Percentiles rank a stretch among this genome's conserved stretches.
Evolutionary conservation across 1,139 yeast species (phyloP).

Genomic region (Yamadazyma oceani): DNA sequence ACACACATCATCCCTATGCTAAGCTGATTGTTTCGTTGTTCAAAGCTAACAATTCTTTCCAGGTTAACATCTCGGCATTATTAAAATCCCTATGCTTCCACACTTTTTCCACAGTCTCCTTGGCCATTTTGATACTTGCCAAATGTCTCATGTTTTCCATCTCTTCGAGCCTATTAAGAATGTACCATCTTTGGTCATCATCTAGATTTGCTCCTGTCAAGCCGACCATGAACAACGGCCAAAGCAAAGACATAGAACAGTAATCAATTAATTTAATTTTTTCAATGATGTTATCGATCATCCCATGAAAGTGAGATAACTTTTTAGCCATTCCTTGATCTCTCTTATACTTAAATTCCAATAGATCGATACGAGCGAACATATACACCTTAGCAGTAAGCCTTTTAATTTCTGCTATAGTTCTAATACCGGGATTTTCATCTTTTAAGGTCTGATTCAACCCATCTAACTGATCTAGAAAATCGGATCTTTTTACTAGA

Average conservation of each 20-base stretch:
- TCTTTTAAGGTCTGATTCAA: slow-evolving; percentile 8
- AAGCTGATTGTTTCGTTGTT: slow-evolving; percentile 35
- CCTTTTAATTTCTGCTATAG: slow-evolving; percentile 36
- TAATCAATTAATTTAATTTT: slow-evolving; percentile 12
- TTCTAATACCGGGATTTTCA: slow-evolving; percentile 10
- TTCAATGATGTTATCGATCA: slow-evolving; percentile 7
- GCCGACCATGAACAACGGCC: slow-evolving; percentile 40
- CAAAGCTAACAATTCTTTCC: slow-evolving; percentile 36
- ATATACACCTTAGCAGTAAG: slow-evolving; percentile 32
- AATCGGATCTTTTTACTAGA: slow-evolving; percentile 6
- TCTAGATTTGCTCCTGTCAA: slow-evolving; percentile 24
- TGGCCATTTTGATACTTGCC: slow-evolving; percentile 34
- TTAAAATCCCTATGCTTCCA: slow-evolving; percentile 40
- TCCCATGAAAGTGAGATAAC: slow-evolving; percentile 1
- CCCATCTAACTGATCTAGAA: slow-evolving; percentile 9
- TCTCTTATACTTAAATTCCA: slow-evolving; percentile 7
- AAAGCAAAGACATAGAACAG: slow-evolving; percentile 32
- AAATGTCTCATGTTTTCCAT: slow-evolving; percentile 34
- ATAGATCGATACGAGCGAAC: slow-evolving; percentile 30
- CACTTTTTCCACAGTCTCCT: slow-evolving; percentile 28
- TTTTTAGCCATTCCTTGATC: neutral
- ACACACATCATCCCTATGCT: too few species aligned
- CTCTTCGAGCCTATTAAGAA: slow-evolving; percentile 26
- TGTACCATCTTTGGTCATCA: slow-evolving; percentile 36
- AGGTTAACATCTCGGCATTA: slow-evolving; percentile 15